A percentile compares a stretch with the other conserved stretches of the same genome.
Evolutionary conservation across 345 rosid species (phyloP).

Genomic region (Eucalyptus dawsonii): DNA sequence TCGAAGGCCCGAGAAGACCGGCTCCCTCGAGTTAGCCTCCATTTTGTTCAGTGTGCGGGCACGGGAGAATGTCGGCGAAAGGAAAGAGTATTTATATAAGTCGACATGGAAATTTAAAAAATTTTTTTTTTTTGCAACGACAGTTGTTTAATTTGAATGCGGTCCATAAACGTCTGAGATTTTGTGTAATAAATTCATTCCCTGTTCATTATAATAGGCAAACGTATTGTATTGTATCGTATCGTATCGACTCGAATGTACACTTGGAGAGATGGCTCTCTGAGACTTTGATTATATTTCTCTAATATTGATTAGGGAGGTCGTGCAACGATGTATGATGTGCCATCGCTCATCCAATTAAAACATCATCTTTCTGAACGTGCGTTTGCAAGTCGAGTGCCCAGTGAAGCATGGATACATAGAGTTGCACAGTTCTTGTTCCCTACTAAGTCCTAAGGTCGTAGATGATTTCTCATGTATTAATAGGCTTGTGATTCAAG

Average conservation of each 20-base stretch:
- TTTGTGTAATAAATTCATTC: neutral
- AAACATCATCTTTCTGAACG: too few relatives aligned
- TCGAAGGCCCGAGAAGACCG: neutral
- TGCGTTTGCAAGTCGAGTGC: accelerated
- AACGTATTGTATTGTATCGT: accelerated
- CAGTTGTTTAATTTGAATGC: neutral
- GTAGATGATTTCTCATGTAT: neutral
- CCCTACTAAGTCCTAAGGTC: neutral
- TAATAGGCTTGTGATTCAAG: neutral
- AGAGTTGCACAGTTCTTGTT: neutral
- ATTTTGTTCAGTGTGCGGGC: neutral
- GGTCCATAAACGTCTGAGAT: too few relatives aligned
- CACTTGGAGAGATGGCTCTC: neutral
- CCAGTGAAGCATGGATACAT: neutral
- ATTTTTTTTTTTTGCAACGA: neutral
- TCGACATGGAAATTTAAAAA: neutral
- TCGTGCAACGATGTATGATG: neutral
- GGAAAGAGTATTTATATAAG: neutral
- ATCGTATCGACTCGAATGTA: accelerated
- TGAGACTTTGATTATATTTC: too few relatives aligned
- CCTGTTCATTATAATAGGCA: too few relatives aligned
- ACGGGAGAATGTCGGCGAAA: neutral
- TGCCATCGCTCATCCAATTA: too few relatives aligned
- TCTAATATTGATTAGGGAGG: neutral
- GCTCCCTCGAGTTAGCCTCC: neutral